phyloP scores from a whole-genome alignment of 148 eudicot genomes.

The Camellia sinensis region DNA sequence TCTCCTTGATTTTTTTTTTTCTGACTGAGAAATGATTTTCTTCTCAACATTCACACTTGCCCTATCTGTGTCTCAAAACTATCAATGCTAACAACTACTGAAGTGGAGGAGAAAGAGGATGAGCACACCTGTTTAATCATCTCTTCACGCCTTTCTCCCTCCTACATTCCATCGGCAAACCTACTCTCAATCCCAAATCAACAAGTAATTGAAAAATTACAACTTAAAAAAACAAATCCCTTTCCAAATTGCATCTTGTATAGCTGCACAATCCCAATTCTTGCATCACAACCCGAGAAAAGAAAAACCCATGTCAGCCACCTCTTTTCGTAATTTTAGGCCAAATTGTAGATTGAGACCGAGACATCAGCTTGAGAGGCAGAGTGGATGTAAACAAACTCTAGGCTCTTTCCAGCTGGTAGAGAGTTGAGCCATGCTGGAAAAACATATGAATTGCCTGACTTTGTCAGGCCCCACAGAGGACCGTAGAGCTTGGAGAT shows the following conservation, averaged over 20 bases:
- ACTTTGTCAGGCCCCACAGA: constrained; percentile 76
- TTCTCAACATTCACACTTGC: constrained; percentile 21
- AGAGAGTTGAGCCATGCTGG: constrained; percentile 75
- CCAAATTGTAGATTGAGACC: constrained; percentile 66
- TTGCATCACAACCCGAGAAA: constrained; percentile 28
- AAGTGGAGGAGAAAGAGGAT: constrained; percentile 84
- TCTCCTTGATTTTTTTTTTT: neutral
- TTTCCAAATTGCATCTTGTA: constrained; percentile 32
- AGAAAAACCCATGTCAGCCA: neutral
- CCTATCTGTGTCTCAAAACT: constrained; percentile 17
- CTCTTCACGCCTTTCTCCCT: constrained; percentile 93
- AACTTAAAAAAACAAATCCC: constrained; percentile 13
- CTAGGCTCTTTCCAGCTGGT: constrained; percentile 74
- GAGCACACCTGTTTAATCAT: constrained; percentile 67
- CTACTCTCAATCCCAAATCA: constrained; percentile 28
- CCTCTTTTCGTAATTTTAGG: constrained; percentile 19
- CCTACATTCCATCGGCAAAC: constrained; percentile 45
- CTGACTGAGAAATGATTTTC: neutral
- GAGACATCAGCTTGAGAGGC: constrained; percentile 59
- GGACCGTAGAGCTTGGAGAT: constrained; percentile 83
- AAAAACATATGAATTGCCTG: constrained; percentile 52
- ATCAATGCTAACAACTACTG: constrained; percentile 33
- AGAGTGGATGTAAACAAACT: constrained; percentile 84
- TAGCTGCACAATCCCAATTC: constrained; percentile 55
- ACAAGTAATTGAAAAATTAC: constrained; percentile 24